phyloP scores from a whole-genome alignment of 2,329 filamentous ascomycete genomes.

The Cercospora berteroae region DNA sequence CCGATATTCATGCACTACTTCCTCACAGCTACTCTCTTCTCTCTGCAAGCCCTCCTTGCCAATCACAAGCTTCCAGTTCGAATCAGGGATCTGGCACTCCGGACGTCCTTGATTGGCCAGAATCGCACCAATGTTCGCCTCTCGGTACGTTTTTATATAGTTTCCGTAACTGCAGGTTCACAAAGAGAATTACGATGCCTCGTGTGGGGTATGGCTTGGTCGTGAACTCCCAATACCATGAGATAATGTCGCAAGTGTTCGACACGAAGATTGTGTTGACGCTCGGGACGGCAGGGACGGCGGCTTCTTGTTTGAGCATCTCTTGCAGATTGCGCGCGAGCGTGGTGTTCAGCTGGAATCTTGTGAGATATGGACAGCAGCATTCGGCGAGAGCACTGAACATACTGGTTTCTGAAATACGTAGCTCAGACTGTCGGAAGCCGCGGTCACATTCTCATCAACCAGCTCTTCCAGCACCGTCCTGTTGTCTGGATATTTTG shows the following conservation, averaged over 20 bases:
- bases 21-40: not conserved
- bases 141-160: slow-evolving; percentile 24
- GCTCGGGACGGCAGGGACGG: slow-evolving; percentile 11
- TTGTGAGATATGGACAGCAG: not conserved
- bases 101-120: slow-evolving; percentile 18
- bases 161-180: slow-evolving; percentile 16
- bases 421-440: slow-evolving; percentile 16
- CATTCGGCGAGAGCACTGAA: not conserved
- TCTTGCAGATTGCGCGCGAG: slow-evolving; percentile 15
- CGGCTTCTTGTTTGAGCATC: slow-evolving; percentile 22
- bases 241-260: slow-evolving; percentile 25
- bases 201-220: slow-evolving; percentile 22
- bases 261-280: slow-evolving; percentile 23
- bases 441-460: slow-evolving; percentile 13
- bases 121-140: slow-evolving; percentile 21
- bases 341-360: slow-evolving; percentile 17
- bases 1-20: not conserved
- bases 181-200: slow-evolving; percentile 25
- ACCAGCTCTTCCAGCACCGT: slow-evolving; percentile 1
- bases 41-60: slow-evolving; percentile 8
- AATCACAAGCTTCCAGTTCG: slow-evolving; percentile 6
- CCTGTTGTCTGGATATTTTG: slow-evolving; percentile 8
- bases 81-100: slow-evolving; percentile 12
- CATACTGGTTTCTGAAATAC: slow-evolving; percentile 16
- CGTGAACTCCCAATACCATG: slow-evolving; percentile 26